Percentiles rank a stretch among this genome's conserved stretches.
phyloP scores from a whole-genome alignment of 1,139 yeast species.

The Taphrina pruni region DNA sequence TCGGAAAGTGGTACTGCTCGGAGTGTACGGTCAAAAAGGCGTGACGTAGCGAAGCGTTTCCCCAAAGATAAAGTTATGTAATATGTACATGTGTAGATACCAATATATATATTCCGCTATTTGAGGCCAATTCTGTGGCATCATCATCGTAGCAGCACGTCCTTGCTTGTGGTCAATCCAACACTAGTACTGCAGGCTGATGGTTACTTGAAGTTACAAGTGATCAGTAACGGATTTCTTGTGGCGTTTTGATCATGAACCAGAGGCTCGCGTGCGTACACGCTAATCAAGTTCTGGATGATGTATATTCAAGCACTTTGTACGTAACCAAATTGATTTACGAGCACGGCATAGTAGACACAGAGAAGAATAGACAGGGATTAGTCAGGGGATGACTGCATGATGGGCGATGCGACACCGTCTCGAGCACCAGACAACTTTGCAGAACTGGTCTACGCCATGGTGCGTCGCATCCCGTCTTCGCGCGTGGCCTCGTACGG shows the following conservation, averaged over 20 bases:
- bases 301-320: no score
- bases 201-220: no score
- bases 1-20: conserved; percentile 56
- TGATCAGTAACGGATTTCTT: neutral
- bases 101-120: no score
- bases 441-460: conserved; percentile 30
- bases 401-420: conserved; percentile 3
- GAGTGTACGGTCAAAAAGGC: conserved; percentile 41
- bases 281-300: neutral
- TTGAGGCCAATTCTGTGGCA: no score
- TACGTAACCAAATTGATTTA: no score
- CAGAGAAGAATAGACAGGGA: no score
- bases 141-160: no score
- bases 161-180: no score
- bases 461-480: conserved; percentile 18
- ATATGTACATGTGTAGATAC: neutral
- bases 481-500: conserved; percentile 26
- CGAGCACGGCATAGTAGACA: no score
- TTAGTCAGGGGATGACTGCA: neutral
- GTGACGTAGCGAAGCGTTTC: neutral
- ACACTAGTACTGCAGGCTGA: no score
- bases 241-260: conserved; percentile 1
- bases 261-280: no score
- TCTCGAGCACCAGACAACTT: conserved; percentile 31
- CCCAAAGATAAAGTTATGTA: no score